Evolutionary conservation across 371 early-diverging fungal genomes (phyloP).

Genomic region (Syncephalastrum sp.): DNA sequence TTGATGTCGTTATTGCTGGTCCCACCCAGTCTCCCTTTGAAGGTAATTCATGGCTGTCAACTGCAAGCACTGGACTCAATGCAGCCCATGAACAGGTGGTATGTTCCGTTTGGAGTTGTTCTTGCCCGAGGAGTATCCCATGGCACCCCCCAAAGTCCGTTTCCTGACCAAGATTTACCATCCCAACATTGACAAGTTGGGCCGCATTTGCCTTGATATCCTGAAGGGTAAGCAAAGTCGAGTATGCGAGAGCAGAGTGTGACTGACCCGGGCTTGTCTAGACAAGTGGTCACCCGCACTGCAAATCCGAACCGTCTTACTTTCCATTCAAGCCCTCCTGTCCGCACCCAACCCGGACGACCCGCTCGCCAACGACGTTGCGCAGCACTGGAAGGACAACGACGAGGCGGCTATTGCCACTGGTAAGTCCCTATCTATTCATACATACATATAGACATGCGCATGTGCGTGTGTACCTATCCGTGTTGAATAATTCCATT

Average conservation of each 20-base stretch:
- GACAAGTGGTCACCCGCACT: slow-evolving; percentile 99
- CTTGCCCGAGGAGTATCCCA: slow-evolving; percentile 98
- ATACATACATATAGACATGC: too few species aligned
- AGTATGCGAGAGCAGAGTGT: too few species aligned
- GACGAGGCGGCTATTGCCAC: slow-evolving; percentile 90
- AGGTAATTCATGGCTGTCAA: slow-evolving; percentile 57
- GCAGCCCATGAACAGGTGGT: slow-evolving; percentile 68
- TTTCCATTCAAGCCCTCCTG: slow-evolving; percentile 98
- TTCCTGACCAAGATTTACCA: slow-evolving; percentile 99
- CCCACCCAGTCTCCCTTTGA: slow-evolving; percentile 97
- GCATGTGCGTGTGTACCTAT: too few species aligned
- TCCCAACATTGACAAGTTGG: slow-evolving; percentile 99
- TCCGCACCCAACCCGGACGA: slow-evolving; percentile 99
- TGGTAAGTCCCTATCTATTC: slow-evolving; percentile 46
- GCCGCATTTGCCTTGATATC: slow-evolving; percentile 99
- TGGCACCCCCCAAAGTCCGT: slow-evolving; percentile 98
- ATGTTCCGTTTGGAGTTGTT: slow-evolving; percentile 95
- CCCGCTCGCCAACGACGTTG: slow-evolving; percentile 97
- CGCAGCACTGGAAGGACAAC: slow-evolving; percentile 98
- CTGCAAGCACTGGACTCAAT: neutral
- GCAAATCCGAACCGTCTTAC: slow-evolving; percentile 96
- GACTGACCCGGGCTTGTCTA: slow-evolving; percentile 18
- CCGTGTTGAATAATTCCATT: neutral
- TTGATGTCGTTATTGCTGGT: slow-evolving; percentile 97
- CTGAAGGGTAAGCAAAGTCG: slow-evolving; percentile 78